phyloP scores from a whole-genome alignment of 495 filamentous ascomycete species.

The Penicillium waksmanii region DNA sequence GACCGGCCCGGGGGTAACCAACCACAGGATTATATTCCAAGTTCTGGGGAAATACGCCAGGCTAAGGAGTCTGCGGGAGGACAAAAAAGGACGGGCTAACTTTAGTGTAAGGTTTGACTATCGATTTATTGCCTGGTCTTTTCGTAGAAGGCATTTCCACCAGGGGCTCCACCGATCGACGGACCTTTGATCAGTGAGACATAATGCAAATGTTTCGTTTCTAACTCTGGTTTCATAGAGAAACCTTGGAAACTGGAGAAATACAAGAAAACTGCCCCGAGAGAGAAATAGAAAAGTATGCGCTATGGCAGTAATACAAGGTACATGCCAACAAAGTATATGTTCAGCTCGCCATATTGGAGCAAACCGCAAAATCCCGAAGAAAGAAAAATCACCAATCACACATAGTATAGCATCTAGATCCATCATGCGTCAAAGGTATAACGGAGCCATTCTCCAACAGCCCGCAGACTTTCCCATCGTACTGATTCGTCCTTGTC shows the following conservation, averaged over 20 bases:
- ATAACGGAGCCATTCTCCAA: slow-evolving; percentile 93
- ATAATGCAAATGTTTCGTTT: slow-evolving; percentile 6
- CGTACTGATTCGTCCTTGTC: slow-evolving; percentile 86
- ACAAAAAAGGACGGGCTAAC: too few species aligned
- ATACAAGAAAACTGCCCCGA: neutral
- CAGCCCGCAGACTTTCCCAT: slow-evolving; percentile 92
- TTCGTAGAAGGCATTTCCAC: slow-evolving; percentile 8
- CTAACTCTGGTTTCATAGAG: neutral
- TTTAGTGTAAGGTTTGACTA: too few species aligned
- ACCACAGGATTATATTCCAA: neutral
- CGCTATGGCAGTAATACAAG: slow-evolving; percentile 32
- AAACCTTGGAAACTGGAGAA: neutral
- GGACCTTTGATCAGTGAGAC: slow-evolving; percentile 16
- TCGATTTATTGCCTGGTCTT: too few species aligned
- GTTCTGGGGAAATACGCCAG: slow-evolving; percentile 14
- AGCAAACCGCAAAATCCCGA: slow-evolving; percentile 13
- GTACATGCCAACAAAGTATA: slow-evolving; percentile 29
- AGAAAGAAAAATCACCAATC: slow-evolving; percentile 15
- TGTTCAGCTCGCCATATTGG: slow-evolving; percentile 25
- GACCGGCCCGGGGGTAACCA: slow-evolving; percentile 17
- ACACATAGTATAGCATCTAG: neutral
- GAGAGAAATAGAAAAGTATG: slow-evolving; percentile 16
- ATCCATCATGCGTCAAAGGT: slow-evolving; percentile 65
- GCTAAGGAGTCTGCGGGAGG: neutral
- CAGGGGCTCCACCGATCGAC: slow-evolving; percentile 25